Percentiles rank a stretch among this genome's conserved stretches.
phyloP scores from a whole-genome alignment of 169 alveolate genomes.

The Plasmodium yoelii region DNA sequence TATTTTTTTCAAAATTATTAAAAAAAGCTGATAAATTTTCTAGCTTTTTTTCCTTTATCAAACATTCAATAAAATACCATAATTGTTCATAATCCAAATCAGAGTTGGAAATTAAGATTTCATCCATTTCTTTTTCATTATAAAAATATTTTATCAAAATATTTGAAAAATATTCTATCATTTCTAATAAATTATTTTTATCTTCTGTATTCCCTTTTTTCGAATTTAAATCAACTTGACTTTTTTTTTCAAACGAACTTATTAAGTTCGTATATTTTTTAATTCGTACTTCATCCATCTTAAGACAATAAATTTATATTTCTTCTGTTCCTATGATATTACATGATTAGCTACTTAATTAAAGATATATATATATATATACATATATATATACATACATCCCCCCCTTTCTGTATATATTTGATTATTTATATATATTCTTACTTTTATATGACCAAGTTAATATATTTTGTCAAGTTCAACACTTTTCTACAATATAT shows the following conservation, averaged over 20 bases:
- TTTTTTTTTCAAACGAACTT: conserved; percentile 5
- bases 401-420: too few relatives aligned
- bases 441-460: too few relatives aligned
- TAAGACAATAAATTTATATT: too few relatives aligned
- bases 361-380: too few relatives aligned
- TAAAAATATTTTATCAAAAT: conserved; percentile 30
- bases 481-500: too few relatives aligned
- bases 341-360: too few relatives aligned
- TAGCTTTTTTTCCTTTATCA: conserved; percentile 42
- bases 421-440: too few relatives aligned
- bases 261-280: conserved; percentile 41
- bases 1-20: conserved; percentile 18
- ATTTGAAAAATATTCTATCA: conserved; percentile 62
- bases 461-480: too few relatives aligned
- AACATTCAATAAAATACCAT: conserved; percentile 62
- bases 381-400: too few relatives aligned
- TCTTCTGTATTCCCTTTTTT: conserved; percentile 5
- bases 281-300: conserved; percentile 24
- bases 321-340: too few relatives aligned
- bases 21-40: conserved; percentile 16
- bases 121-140: conserved; percentile 13
- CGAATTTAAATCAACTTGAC: not conserved
- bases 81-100: conserved; percentile 46
- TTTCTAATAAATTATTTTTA: conserved; percentile 37
- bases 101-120: conserved; percentile 15